Evolutionary conservation across 495 filamentous ascomycete genomes (phyloP), one percentile per base, ranked within the genome.

Genomic region (Xylaria palmicola): DNA sequence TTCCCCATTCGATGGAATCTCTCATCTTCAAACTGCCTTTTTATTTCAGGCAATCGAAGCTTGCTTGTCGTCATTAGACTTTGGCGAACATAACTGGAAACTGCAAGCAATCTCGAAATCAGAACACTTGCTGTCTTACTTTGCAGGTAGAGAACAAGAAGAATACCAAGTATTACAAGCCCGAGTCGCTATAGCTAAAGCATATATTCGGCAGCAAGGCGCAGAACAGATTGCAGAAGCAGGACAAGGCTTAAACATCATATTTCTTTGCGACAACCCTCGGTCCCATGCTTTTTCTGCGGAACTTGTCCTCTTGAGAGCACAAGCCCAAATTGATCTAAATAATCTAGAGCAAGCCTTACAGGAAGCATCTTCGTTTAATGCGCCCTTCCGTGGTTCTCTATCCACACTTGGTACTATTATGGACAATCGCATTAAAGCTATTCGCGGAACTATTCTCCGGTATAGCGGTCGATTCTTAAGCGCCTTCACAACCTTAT

Each of bases 201-300:
- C 26, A 36, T 17, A 19, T 26, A 7, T 51, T 4, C 2, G 13
- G 48, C n/a, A n/a, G n/a, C 48, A 51, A 36, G 1, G 13, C 26
- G 3, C 41, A 17, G 20, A 45, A 45, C 41, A 45, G 41, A 7
- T 6, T 30, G 3, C 13, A 30, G 24, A 6, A 19, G 9, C 19
- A 4, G n/a, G 19, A 19, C 41, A 20, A 19, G 41, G 10, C 19
- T 19, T 45, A 45, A 45, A 45, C 22, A 51, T 51, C 48, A 17
- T 4, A 6, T 51, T 26, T 36, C 48, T 26, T 30, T 19, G 48
- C 15, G 26, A 30, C n/a, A 19, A 32, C 30, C 48, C 29, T 20
- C 48, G 48, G 26, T 51, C 48, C 13, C 3, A 30, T 9, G 48
- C 48, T 30, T 51, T 51, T 36, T 51, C 48, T 30, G 48, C 48